Base-by-base conservation (phyloP, 176 grass and related monocot genomes). In the Leersia perrieri region DNA sequence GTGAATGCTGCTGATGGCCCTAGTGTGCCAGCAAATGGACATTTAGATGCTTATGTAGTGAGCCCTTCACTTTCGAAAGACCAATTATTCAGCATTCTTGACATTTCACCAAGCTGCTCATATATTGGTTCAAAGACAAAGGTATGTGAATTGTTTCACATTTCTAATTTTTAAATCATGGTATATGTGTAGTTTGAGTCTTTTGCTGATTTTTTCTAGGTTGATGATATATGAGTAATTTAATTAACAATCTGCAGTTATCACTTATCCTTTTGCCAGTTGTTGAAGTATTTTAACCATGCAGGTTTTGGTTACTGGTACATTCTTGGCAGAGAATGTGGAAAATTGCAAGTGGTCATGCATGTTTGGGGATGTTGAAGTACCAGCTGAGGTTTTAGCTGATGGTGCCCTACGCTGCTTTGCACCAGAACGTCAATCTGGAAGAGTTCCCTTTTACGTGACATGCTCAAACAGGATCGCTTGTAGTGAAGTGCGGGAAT, bases 291-390 rank as follows among this genome's bases (percentile, higher is more conserved):
- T 83, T 29, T 66, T 76, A 70, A 83, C 62, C 32, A 22, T 78
- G 25, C 82, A 95, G 93, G 86, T 97, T 91, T 82, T 60, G 28
- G 83, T 97, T 76, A 93, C 86, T 66, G 94, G 90, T 39, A 97
- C 89, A 82, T 97, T 93, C 78, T 82, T 97, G 78, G 85, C 79
- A 41, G 45, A 84, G 63, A 78, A 93, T 80, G 58, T 87, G 16
- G 81, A 85, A 74, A 97, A 78, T 41, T 82, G 76, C 38, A 91
- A 86, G 64, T 97, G 94, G 94, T 90, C 91, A 33, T 97, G 94
- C 80, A 97, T 97, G 94, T 97, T 97, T 91, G 94, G 94, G 45
- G 60, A 97, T 81, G 67, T 90, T 83, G 94, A 97, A 84, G 94
- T 97, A n/a, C 81, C 86, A 82, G 91, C 91, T 58, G 91, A 97